Evolutionary conservation across 306 rosid genomes (phyloP).

Genomic region (Benincasa hispida): DNA sequence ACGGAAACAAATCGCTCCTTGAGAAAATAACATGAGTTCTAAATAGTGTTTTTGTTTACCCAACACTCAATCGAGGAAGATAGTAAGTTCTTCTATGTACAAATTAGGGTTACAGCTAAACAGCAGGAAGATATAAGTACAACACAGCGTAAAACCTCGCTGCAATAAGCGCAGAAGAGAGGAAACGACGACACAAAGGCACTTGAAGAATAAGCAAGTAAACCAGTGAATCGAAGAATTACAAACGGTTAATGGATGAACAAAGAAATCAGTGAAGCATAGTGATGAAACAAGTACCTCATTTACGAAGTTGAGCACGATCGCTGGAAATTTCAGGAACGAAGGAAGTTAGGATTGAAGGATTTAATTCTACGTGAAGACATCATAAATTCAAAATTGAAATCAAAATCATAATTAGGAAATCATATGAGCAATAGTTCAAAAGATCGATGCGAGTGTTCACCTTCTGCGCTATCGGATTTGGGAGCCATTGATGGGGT

Average conservation of each 20-base stretch:
- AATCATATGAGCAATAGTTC: not conserved
- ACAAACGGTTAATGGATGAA: not conserved
- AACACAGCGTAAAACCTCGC: not conserved
- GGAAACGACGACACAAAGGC: not conserved
- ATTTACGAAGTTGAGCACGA: slow-evolving; percentile 76
- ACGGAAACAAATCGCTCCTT: not conserved
- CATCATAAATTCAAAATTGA: not conserved
- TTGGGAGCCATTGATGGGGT: slow-evolving; percentile 66
- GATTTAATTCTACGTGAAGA: not conserved
- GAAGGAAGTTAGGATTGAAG: not conserved
- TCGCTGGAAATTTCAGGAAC: slow-evolving; percentile 38
- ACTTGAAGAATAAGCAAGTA: not conserved
- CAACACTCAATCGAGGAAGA: not conserved
- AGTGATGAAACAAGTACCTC: slow-evolving; percentile 33
- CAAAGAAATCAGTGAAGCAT: not conserved
- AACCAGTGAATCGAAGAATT: not conserved
- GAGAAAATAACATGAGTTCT: not conserved
- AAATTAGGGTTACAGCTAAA: not conserved
- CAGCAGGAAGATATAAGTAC: not conserved
- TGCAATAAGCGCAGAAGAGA: not conserved
- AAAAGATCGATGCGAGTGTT: not conserved
- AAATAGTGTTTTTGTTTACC: not conserved
- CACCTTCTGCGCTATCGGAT: slow-evolving; percentile 68
- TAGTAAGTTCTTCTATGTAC: not conserved
- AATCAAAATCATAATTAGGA: not conserved